Percentiles rank a stretch among this genome's conserved stretches.
Conservation (phyloP, 441 rosid species). For the Bocquillonia castaneifolia region DNA sequence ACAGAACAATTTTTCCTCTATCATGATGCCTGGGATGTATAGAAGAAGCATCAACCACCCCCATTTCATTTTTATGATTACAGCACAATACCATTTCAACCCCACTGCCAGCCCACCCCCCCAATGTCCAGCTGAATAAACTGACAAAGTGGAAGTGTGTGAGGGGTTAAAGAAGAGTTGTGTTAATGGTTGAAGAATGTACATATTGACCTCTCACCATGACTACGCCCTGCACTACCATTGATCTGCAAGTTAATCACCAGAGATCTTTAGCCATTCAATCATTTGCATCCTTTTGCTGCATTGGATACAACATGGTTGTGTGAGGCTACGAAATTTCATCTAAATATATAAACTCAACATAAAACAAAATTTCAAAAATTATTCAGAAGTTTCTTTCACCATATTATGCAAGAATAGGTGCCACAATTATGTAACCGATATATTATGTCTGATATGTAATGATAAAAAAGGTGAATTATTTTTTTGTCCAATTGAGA, state of each 20-base stretch:
- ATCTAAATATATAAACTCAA: conserved; percentile 6
- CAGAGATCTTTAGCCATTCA: conserved; percentile 25
- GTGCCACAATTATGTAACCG: not conserved
- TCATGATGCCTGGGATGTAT: not conserved
- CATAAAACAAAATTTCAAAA: conserved; percentile 8
- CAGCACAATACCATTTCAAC: not conserved
- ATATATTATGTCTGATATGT: too few species aligned
- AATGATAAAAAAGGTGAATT: too few species aligned
- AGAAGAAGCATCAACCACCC: not conserved
- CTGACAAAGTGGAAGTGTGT: conserved; percentile 1
- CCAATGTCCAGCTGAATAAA: not conserved
- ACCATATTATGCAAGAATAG: not conserved
- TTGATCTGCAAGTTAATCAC: conserved; percentile 27
- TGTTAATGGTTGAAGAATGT: conserved; percentile 2
- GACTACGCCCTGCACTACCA: conserved; percentile 16
- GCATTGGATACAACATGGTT: conserved; percentile 27
- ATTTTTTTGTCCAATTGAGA: not conserved
- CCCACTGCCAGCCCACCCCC: conserved; percentile 4
- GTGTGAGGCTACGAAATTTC: conserved; percentile 17
- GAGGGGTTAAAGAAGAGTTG: too few species aligned
- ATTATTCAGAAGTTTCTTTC: not conserved
- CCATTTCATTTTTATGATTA: not conserved
- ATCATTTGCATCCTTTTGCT: conserved; percentile 43
- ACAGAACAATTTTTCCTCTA: not conserved
- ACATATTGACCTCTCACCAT: conserved; percentile 12